Percentiles rank a stretch among this genome's conserved stretches.
Conservation (phyloP, 371 early-diverging fungal species). For the Mortierella polycephala region DNA sequence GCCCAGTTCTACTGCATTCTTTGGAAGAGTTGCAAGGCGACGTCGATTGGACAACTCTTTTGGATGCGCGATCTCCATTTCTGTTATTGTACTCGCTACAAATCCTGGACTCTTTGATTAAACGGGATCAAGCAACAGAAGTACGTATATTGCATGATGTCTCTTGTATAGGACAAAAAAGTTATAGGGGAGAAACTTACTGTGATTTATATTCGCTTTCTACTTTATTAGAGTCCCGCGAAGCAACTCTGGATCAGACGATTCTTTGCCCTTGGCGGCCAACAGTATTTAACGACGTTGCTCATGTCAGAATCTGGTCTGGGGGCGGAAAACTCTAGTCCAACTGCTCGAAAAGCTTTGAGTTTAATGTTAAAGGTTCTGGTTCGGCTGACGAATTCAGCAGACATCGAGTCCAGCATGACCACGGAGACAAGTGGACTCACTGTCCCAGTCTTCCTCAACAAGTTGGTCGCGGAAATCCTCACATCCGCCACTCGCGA, state of each 20-base stretch:
- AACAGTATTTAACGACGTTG: constrained; percentile 39
- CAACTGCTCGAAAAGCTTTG: constrained; percentile 36
- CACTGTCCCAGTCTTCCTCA: constrained; percentile 35
- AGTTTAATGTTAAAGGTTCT: constrained; percentile 45
- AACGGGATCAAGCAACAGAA: constrained; percentile 36
- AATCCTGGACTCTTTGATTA: constrained; percentile 54
- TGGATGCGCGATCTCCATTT: constrained; percentile 58
- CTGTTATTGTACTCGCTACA: constrained; percentile 58
- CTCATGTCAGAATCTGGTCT: constrained; percentile 51
- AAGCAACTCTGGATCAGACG: constrained; percentile 43
- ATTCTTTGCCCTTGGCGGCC: constrained; percentile 53
- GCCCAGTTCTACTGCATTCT: constrained; percentile 42
- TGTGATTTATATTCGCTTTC: not conserved
- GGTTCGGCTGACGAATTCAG: constrained; percentile 38
- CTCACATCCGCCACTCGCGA: constrained; percentile 40
- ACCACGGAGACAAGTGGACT: constrained; percentile 17
- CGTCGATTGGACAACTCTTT: constrained; percentile 47
- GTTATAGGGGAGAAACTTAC: no score
- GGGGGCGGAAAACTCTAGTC: constrained; percentile 25
- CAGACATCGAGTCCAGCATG: constrained; percentile 17
- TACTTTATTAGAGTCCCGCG: not conserved
- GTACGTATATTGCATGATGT: not conserved
- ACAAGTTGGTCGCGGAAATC: constrained; percentile 45
- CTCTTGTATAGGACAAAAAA: no score
- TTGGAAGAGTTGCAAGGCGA: constrained; percentile 35